Conservation (phyloP, 208 protist genomes). For the Leishmania arabica region DNA sequence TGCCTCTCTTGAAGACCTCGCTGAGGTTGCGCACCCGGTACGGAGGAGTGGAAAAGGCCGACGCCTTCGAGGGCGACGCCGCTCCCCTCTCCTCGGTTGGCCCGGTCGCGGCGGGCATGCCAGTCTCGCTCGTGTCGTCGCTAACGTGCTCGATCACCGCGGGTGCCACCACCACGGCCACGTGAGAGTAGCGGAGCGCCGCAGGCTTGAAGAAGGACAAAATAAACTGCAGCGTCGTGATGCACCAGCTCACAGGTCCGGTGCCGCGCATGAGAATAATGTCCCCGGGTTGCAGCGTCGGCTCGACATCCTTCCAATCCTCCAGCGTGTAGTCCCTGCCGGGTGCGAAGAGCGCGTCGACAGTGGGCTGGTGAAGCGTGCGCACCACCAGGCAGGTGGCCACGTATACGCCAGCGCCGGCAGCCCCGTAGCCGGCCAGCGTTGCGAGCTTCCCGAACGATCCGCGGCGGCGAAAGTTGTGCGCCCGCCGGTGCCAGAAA, state of each 20-base stretch:
- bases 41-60: neutral
- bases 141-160: constrained; percentile 39
- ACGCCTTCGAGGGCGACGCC: neutral
- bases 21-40: constrained; percentile 17
- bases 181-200: constrained; percentile 81
- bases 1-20: constrained; percentile 7
- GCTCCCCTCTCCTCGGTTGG: neutral
- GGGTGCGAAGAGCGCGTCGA: constrained; percentile 44
- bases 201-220: constrained; percentile 41
- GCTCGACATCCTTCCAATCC: constrained; percentile 73
- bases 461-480: constrained; percentile 22
- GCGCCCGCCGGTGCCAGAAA: constrained; percentile 26
- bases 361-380: constrained; percentile 28
- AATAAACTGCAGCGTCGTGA: constrained; percentile 55
- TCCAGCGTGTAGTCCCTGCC: constrained; percentile 58
- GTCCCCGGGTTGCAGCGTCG: constrained; percentile 75
- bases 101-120: neutral
- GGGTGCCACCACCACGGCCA: constrained; percentile 80
- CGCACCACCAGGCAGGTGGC: constrained; percentile 41
- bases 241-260: constrained; percentile 58
- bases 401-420: constrained; percentile 35
- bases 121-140: constrained; percentile 6
- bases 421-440: constrained; percentile 13
- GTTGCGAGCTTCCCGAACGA: constrained; percentile 25
- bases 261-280: constrained; percentile 73